phyloP scores from a whole-genome alignment of 192 early-diverging fungal species.

The Podila epigama region DNA sequence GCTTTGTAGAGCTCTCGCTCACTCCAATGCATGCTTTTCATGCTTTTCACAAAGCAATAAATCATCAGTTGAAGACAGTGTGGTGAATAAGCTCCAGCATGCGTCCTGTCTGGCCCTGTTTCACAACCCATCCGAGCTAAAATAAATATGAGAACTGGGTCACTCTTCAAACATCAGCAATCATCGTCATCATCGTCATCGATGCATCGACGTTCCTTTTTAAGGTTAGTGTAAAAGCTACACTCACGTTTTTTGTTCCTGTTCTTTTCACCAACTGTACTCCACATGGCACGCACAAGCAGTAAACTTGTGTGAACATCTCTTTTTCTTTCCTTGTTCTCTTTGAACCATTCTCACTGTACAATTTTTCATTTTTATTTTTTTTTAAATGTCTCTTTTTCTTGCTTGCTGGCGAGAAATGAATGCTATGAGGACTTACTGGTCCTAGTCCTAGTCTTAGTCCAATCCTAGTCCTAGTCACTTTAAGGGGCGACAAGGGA shows the following conservation, averaged over 20 bases:
- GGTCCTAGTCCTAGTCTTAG: not conserved
- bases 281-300: not conserved
- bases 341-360: not conserved
- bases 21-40: no score
- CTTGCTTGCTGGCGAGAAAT: not conserved
- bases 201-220: not conserved
- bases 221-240: not conserved
- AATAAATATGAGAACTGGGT: no score
- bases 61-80: no score
- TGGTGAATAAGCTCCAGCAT: no score
- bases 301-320: not conserved
- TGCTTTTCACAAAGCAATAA: no score
- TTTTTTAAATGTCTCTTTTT: not conserved
- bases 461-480: no score
- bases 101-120: no score
- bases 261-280: not conserved
- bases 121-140: no score
- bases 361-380: no score
- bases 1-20: no score
- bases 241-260: not conserved
- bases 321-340: not conserved
- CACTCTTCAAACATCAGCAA: no score
- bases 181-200: not conserved
- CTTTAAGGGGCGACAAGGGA: conserved; percentile 32
- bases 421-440: no score